phyloP scores from a whole-genome alignment of 2,329 filamentous ascomycete genomes.

The Talaromyces sp. region DNA sequence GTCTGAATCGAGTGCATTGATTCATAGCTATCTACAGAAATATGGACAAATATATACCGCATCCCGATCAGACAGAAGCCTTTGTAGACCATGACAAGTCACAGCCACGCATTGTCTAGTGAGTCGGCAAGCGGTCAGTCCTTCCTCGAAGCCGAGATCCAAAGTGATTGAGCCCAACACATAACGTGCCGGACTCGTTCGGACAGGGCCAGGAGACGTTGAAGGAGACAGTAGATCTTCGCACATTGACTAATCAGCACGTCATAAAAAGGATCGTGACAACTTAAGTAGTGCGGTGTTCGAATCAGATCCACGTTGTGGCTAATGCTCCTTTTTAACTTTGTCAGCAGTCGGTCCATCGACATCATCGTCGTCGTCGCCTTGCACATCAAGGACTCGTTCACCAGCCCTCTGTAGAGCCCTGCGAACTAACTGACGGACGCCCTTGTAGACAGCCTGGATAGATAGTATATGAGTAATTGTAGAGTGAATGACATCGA shows the following conservation, averaged over 20 bases:
- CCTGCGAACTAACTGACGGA: conserved; percentile 67
- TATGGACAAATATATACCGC: conserved; percentile 25
- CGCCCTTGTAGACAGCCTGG: conserved; percentile 75
- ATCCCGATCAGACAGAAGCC: conserved; percentile 25
- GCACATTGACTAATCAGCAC: conserved; percentile 97
- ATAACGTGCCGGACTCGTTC: conserved; percentile 19
- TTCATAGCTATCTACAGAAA: background rate
- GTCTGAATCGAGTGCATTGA: background rate
- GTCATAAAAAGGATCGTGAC: conserved; percentile 76
- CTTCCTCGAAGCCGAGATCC: conserved; percentile 14
- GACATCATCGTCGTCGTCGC: conserved; percentile 55
- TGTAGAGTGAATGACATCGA: background rate
- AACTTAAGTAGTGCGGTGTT: conserved; percentile 90
- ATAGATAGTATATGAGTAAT: conserved; percentile 22
- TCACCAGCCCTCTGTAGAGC: conserved; percentile 75
- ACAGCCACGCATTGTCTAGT: conserved; percentile 18
- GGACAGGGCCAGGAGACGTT: conserved; percentile 29
- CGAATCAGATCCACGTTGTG: background rate
- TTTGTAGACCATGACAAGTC: conserved; percentile 14
- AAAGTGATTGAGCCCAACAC: conserved; percentile 7
- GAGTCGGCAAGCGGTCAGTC: conserved; percentile 16
- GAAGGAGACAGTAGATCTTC: conserved; percentile 58
- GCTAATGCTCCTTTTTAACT: conserved; percentile 16
- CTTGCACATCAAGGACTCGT: conserved; percentile 70
- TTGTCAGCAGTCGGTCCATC: conserved; percentile 30